These are phyloP conservation scores for Colletotrichum chrysophilum DNA, from an alignment of 2,329 filamentous ascomycete genomes.

Conservation along the genomic window DNA sequence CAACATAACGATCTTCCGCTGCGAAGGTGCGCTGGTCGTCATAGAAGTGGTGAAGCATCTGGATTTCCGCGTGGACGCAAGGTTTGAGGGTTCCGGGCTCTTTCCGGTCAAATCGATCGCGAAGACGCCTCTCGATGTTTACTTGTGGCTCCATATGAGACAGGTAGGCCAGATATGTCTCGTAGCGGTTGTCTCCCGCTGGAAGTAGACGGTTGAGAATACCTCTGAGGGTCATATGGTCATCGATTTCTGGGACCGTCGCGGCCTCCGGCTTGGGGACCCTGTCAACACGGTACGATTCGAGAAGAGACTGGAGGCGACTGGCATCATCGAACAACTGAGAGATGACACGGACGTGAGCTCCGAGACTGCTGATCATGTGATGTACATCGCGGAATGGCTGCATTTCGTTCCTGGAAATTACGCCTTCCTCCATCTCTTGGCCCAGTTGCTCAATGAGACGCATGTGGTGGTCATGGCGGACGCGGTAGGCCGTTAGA, in stretches of 20 bases:
- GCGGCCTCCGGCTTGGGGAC: constrained; percentile 22
- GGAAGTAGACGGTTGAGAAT: constrained; percentile 38
- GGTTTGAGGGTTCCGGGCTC: constrained; percentile 25
- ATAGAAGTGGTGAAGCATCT: constrained; percentile 52
- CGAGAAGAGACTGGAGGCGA: constrained; percentile 30
- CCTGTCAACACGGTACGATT: constrained; percentile 22
- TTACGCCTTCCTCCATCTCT: not conserved
- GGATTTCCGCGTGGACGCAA: constrained; percentile 50
- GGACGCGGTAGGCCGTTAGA: not conserved
- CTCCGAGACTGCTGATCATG: constrained; percentile 48
- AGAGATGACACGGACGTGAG: constrained; percentile 42
- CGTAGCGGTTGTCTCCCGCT: constrained; percentile 4
- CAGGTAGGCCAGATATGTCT: constrained; percentile 20
- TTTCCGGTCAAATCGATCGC: constrained; percentile 26
- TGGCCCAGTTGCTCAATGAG: not conserved
- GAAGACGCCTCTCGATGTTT: constrained; percentile 27
- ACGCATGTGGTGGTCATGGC: constrained; percentile 11
- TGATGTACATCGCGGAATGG: constrained; percentile 39
- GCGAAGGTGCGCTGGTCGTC: constrained; percentile 35
- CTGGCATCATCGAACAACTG: constrained; percentile 39
- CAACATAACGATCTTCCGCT: constrained; percentile 48
- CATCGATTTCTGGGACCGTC: constrained; percentile 28
- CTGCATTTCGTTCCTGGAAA: not conserved
- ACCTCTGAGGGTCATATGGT: constrained; percentile 30
- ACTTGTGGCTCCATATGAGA: constrained; percentile 31